These are phyloP conservation scores for Pseudophaeomoniella oleicola DNA, from an alignment of 2,329 filamentous ascomycete species.

Conservation along the genomic window DNA sequence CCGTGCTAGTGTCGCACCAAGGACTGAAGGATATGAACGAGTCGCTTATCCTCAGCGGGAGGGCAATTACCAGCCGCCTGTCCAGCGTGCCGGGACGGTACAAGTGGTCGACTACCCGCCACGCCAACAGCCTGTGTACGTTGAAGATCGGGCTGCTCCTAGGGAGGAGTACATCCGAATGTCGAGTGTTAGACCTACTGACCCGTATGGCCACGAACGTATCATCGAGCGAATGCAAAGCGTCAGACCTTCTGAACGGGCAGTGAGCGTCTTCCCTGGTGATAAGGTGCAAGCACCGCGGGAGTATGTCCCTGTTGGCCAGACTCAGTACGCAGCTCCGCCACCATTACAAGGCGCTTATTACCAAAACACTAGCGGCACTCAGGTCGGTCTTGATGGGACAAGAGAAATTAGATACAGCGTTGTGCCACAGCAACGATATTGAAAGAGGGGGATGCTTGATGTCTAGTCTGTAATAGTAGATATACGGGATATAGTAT, in stretches of 20 bases:
- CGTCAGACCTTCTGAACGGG: conserved; percentile 25
- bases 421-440: not conserved
- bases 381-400: not conserved
- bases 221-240: conserved; percentile 25
- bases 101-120: conserved; percentile 25
- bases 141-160: conserved; percentile 53
- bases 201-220: conserved; percentile 27
- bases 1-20: conserved; percentile 4
- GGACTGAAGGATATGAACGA: conserved; percentile 1
- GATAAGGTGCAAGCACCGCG: not conserved
- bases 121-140: conserved; percentile 19
- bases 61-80: conserved; percentile 16
- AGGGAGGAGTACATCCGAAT: conserved; percentile 42
- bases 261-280: conserved; percentile 23
- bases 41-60: conserved; percentile 6
- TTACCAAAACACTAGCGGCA: not conserved
- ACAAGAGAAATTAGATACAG: not conserved
- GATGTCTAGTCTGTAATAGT: too few relatives aligned
- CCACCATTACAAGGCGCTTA: not conserved
- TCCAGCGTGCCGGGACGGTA: conserved; percentile 23
- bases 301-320: not conserved
- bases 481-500: too few relatives aligned
- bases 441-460: too few relatives aligned
- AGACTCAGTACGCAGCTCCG: not conserved
- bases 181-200: conserved; percentile 43